Evolutionary conservation across 2,329 filamentous ascomycete species (phyloP).

Genomic region (Penicillium sp.): DNA sequence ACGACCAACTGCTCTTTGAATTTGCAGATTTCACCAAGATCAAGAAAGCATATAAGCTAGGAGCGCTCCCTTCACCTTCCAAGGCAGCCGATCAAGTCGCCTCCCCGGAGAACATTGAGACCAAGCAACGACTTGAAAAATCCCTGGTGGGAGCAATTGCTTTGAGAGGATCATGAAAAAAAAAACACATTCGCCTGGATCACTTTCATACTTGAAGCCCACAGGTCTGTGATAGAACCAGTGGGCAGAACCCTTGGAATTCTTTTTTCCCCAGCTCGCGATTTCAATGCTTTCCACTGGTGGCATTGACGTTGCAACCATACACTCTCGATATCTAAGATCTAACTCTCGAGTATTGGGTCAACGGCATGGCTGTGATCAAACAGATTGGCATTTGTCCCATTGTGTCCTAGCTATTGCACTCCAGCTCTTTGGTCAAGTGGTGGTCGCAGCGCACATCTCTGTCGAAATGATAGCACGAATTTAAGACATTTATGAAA

Average conservation of each 20-base stretch:
- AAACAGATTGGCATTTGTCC: no score
- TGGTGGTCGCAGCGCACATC: not conserved
- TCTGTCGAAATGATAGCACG: not conserved
- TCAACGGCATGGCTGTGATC: no score
- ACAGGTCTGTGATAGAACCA: not conserved
- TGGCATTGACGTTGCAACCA: no score
- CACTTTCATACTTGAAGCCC: not conserved
- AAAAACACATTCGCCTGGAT: not conserved
- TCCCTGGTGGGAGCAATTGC: conserved; percentile 77
- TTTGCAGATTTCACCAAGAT: conserved; percentile 69
- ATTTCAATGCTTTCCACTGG: no score
- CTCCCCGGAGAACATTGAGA: conserved; percentile 23
- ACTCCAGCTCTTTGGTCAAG: not conserved
- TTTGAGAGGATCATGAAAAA: conserved; percentile 60
- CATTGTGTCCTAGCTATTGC: not conserved
- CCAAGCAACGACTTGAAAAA: conserved; percentile 57
- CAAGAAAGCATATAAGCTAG: conserved; percentile 84
- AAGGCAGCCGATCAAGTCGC: conserved; percentile 10
- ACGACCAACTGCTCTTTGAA: conserved; percentile 62
- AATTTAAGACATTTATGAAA: conserved; percentile 2
- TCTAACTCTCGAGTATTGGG: no score
- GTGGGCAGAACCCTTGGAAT: not conserved
- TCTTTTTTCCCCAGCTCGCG: no score
- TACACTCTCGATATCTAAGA: no score
- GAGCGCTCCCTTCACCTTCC: conserved; percentile 53